Base-by-base conservation (phyloP, 495 filamentous ascomycete species). In the Talaromyces nanjingensis region DNA sequence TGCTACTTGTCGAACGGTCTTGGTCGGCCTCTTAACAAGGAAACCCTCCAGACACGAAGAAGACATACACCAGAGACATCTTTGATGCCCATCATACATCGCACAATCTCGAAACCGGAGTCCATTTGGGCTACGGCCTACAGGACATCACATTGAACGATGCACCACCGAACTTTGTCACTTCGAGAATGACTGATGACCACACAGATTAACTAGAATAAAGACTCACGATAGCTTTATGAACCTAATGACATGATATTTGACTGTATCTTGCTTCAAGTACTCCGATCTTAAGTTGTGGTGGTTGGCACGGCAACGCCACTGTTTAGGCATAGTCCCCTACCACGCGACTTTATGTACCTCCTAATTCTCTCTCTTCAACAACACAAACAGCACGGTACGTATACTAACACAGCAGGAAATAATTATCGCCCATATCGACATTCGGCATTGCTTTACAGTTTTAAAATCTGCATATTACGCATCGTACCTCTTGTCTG, bases 261-360 rank as follows among this genome's bases (percentile, higher is more conserved):
- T n/a, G 12, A 59, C n/a, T 59, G 16, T 60, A 42, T 42, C 57
- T n/a, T 29, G 1, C 16, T 20, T 25, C 8, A 14, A 29, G 20
- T 54, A 54, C 14, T 27, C 3, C 37, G 4, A 42, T 42, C 37
- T 29, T 29, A 27, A 56, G 18, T 24, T 24, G 53, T 56, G 24
- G 53, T 22, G 53, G 60, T 62, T 62, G 60, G 60, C 60, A 62
- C 60, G 60, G 60, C 60, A 62, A 62, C 60, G 47, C 3, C 53
- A 25, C 53, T 29, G 27, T 27, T 56, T 29, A 27, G 53, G 53
- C n/a, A 56, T 56, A 56, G 53, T 29, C 27, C 8, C 22, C 53
- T 20, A 29, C 53, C 22, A 56, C 53, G 53, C 53, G 53, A 56
- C 45, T 49, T 49, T 8, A 27, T 5, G 22, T 1, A 14, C 4